These are phyloP conservation scores for Podaxis sp. DNA, from an alignment of 768 basidiomycete genomes.

Conservation along the genomic window DNA sequence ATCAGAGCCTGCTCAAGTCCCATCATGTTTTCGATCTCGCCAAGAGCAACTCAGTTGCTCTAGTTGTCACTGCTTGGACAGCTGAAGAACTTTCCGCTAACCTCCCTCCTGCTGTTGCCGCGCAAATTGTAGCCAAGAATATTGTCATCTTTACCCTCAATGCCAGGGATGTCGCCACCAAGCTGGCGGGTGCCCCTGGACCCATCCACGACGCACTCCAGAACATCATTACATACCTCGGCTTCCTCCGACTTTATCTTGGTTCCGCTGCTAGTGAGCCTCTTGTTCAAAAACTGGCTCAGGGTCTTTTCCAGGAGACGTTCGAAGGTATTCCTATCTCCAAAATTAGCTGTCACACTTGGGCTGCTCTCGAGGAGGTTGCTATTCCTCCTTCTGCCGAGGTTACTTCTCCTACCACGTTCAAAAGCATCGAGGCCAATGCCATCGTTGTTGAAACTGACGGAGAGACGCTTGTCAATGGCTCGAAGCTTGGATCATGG, in stretches of 20 bases:
- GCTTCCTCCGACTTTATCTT: conserved; percentile 84
- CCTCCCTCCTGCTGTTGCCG: conserved; percentile 51
- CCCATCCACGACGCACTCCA: conserved; percentile 44
- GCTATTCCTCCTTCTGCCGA: conserved; percentile 26
- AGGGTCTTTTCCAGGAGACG: conserved; percentile 41
- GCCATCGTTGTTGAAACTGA: conserved; percentile 67
- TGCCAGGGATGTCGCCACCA: conserved; percentile 49
- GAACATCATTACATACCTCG: conserved; percentile 66
- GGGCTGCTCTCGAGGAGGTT: conserved; percentile 65
- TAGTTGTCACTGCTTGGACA: conserved; percentile 77
- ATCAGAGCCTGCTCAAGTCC: conserved; percentile 74
- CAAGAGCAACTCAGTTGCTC: conserved; percentile 64
- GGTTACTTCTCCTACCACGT: conserved; percentile 20
- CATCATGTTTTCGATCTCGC: conserved; percentile 72
- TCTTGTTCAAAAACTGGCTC: conserved; percentile 52
- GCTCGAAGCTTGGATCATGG: conserved; percentile 67
- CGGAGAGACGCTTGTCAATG: conserved; percentile 59
- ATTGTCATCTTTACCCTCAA: conserved; percentile 63
- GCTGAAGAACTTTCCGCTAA: conserved; percentile 70
- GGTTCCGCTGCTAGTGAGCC: conserved; percentile 59
- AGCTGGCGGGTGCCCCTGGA: conserved; percentile 34
- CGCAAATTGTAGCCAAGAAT: conserved; percentile 48
- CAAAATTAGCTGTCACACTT: conserved; percentile 57
- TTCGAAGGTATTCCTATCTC: conserved; percentile 49
- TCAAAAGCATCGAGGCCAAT: conserved; percentile 70